Evolutionary conservation across 495 filamentous ascomycete species (phyloP).

Genomic region (Aspergillus biplanus): DNA sequence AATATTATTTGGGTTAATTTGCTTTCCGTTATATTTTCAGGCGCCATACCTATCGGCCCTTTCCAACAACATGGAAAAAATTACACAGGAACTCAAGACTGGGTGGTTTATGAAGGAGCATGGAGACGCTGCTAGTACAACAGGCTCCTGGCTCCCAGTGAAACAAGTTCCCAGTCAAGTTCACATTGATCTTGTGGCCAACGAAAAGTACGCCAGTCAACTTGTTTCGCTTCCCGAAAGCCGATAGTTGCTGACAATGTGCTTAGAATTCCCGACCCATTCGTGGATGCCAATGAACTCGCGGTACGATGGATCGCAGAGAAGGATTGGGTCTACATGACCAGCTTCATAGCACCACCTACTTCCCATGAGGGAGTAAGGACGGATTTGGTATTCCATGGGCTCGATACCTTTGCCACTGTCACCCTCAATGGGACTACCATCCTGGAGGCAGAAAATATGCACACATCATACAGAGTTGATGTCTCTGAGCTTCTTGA

Average conservation of each 20-base stretch:
- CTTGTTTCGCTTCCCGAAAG: not conserved
- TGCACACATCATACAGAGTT: conserved; percentile 71
- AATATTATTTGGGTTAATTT: not conserved
- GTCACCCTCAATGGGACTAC: conserved; percentile 65
- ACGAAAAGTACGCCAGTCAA: not conserved
- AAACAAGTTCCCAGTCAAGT: conserved; percentile 40
- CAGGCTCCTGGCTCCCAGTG: conserved; percentile 4
- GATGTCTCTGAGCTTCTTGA: conserved; percentile 53
- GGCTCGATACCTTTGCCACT: conserved; percentile 65
- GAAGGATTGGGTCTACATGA: conserved; percentile 59
- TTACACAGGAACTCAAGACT: not conserved
- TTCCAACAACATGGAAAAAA: not conserved
- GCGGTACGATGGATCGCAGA: conserved; percentile 77
- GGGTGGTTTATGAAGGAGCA: conserved; percentile 11
- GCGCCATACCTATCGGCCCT: not conserved
- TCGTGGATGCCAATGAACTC: conserved; percentile 69
- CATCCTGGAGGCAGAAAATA: conserved; percentile 68
- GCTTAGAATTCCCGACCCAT: conserved; percentile 66
- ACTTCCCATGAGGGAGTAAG: not conserved
- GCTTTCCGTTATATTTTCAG: not conserved
- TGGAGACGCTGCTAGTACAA: not conserved
- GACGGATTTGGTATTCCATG: conserved; percentile 14
- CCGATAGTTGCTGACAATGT: not conserved
- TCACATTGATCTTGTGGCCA: conserved; percentile 57
- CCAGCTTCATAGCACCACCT: conserved; percentile 2